Evolutionary conservation across 345 rosid species (phyloP), one percentile per base, ranked within the genome.

Genomic region (Camelina laxa): DNA sequence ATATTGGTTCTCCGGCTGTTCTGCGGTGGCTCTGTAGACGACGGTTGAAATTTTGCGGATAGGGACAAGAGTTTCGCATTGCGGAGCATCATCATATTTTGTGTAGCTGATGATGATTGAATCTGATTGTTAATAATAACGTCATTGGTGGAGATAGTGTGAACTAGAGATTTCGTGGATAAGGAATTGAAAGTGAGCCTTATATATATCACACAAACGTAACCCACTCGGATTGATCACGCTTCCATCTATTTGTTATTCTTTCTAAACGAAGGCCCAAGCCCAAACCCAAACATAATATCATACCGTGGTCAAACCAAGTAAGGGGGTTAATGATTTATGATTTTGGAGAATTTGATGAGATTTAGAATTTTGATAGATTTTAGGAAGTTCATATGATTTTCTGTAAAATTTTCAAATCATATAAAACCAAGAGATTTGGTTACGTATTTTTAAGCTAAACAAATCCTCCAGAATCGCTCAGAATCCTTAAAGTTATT

Each of bases 31-130:
- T 77, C 76, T 48, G 58, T 0, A 21, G 38, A 47, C 1, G 81
- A 35, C 73, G 70, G 50, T 44, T 72, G n/a, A 78, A 80, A 77
- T 9, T 41, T 78, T 31, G 79, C 38, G 68, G 84, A 19, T 63
- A 65, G 51, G 80, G 77, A 80, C 9, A 68, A 56, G 48, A 81
- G 35, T 47, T 82, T 80, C 7, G 69, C 53, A 58, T 47, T 82
- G 17, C 24, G 82, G 61, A 84, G 75, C 89, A 88, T 84, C 79
- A 78, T 80, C 30, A 3, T 30, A 27, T 38, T n/a, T 38, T 48
- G 21, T 65, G 9, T 24, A 15, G 5, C 6, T 64, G 70, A 54
- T 22, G 58, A 24, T 75, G 63, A 9, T n/a, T 38, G 41, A 9
- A 9, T 36, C 12, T 3, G 12, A 0, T 10, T 38, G 42, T 38